phyloP scores from a whole-genome alignment of 2,329 filamentous ascomycete species.

The Penicillium italicum region DNA sequence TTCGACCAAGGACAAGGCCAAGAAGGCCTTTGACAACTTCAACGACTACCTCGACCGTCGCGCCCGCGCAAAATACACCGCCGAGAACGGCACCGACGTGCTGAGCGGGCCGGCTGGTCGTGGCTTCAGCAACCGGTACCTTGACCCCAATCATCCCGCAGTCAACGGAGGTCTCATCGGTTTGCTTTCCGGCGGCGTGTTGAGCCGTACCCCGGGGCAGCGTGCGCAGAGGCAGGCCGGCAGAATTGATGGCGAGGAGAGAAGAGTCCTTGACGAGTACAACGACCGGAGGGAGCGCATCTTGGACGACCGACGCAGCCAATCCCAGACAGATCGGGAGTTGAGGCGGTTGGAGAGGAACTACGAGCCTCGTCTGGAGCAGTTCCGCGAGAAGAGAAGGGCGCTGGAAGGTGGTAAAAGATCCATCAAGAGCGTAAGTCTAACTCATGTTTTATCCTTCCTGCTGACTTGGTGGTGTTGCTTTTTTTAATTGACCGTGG shows the following conservation, averaged over 20 bases:
- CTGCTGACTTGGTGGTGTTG: not conserved
- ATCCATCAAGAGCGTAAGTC: not conserved
- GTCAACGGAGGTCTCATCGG: slow-evolving; percentile 47
- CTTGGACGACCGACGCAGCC: not conserved
- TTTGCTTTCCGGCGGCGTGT: slow-evolving; percentile 44
- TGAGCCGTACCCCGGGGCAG: not conserved
- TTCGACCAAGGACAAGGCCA: not conserved
- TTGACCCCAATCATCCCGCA: slow-evolving; percentile 50
- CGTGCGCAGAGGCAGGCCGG: not conserved
- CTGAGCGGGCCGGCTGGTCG: not conserved
- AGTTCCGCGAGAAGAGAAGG: not conserved
- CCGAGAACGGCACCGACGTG: not conserved
- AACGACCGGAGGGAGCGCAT: not conserved
- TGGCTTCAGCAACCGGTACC: slow-evolving; percentile 45
- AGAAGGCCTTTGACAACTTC: slow-evolving; percentile 3
- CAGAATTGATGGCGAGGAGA: not conserved
- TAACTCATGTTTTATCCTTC: not conserved
- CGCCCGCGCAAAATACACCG: slow-evolving; percentile 1
- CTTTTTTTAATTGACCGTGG: not conserved
- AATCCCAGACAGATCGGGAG: not conserved
- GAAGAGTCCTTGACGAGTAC: not conserved
- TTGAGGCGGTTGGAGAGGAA: not conserved
- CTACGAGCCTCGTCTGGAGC: not conserved
- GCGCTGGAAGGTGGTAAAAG: not conserved
- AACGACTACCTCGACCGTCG: slow-evolving; percentile 4